Conservation (phyloP, 495 filamentous ascomycete species). For the Aspergillus ellipticus region DNA sequence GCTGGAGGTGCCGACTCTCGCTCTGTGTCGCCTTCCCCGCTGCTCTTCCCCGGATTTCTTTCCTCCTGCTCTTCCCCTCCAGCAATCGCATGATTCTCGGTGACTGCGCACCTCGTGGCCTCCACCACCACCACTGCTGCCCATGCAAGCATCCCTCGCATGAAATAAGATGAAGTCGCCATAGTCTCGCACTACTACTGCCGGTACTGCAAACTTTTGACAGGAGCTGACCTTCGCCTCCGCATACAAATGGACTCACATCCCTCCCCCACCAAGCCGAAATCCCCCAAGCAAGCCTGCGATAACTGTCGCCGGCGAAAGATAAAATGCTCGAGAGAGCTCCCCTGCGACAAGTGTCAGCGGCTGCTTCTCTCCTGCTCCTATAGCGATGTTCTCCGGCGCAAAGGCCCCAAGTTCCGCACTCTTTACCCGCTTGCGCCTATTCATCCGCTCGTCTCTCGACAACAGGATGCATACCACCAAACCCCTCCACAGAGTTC, state of each 20-base stretch:
- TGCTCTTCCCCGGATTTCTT: conserved; percentile 19
- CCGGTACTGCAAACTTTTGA: not conserved
- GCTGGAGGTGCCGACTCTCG: conserved; percentile 1
- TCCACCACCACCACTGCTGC: not conserved
- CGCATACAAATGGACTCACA: conserved; percentile 20
- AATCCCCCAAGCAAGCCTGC: conserved; percentile 39
- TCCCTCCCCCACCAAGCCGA: conserved; percentile 17
- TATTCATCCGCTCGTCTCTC: conserved; percentile 33
- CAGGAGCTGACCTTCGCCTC: not conserved
- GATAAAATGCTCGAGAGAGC: conserved; percentile 42
- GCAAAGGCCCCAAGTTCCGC: conserved; percentile 45
- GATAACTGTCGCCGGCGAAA: conserved; percentile 46
- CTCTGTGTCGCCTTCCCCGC: conserved; percentile 11
- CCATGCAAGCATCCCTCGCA: not conserved
- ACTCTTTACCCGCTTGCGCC: conserved; percentile 44
- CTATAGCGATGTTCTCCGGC: conserved; percentile 41
- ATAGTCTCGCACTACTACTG: not conserved
- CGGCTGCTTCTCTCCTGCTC: conserved; percentile 44
- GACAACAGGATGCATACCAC: conserved; percentile 10
- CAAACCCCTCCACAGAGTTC: conserved; percentile 13
- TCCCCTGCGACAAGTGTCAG: conserved; percentile 45
- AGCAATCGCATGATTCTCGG: not conserved
- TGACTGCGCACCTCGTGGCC: not conserved
- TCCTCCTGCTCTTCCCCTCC: not conserved
- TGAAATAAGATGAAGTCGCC: not conserved